A percentile compares a stretch with the other conserved stretches of the same genome.
These are phyloP conservation scores for Juglanconis oblonga DNA, from an alignment of 2,329 filamentous ascomycete genomes.

Conservation along the genomic window DNA sequence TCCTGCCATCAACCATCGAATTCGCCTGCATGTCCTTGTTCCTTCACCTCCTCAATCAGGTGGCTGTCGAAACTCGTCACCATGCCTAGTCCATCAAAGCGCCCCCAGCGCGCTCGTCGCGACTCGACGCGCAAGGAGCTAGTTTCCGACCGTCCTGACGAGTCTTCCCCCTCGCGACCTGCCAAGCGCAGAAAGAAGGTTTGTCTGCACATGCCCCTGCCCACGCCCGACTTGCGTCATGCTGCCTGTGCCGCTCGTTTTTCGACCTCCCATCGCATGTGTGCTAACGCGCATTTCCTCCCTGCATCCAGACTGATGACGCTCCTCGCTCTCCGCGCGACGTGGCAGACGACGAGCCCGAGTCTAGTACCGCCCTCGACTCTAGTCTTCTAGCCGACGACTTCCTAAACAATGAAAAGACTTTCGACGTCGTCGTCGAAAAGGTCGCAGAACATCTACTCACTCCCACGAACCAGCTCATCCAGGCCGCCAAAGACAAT, in stretches of 20 bases:
- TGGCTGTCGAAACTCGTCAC: constrained; percentile 12
- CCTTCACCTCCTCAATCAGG: not conserved
- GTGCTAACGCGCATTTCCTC: constrained; percentile 5
- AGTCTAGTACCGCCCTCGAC: constrained; percentile 20
- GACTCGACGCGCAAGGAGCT: constrained; percentile 30
- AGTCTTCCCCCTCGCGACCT: constrained; percentile 60
- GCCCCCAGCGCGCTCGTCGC: constrained; percentile 29
- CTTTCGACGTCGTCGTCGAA: constrained; percentile 55
- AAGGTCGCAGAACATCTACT: constrained; percentile 52
- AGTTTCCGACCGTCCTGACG: constrained; percentile 31
- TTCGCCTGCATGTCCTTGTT: constrained; percentile 15
- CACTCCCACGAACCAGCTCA: constrained; percentile 39
- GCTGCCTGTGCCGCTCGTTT: not conserved
- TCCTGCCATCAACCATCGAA: not conserved
- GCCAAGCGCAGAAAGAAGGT: constrained; percentile 64
- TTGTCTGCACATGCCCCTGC: constrained; percentile 21
- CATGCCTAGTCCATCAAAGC: constrained; percentile 31
- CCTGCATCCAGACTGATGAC: constrained; percentile 7
- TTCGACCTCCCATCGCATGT: not conserved
- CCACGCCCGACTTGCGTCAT: constrained; percentile 11
- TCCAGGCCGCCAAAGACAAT: constrained; percentile 61
- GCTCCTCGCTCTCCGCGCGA: constrained; percentile 34
- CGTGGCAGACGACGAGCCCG: constrained; percentile 40
- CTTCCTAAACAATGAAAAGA: constrained; percentile 36
- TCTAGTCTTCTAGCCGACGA: constrained; percentile 41